Base-by-base conservation (phyloP, 768 basidiomycete species). In the Myochromella boudieri region DNA sequence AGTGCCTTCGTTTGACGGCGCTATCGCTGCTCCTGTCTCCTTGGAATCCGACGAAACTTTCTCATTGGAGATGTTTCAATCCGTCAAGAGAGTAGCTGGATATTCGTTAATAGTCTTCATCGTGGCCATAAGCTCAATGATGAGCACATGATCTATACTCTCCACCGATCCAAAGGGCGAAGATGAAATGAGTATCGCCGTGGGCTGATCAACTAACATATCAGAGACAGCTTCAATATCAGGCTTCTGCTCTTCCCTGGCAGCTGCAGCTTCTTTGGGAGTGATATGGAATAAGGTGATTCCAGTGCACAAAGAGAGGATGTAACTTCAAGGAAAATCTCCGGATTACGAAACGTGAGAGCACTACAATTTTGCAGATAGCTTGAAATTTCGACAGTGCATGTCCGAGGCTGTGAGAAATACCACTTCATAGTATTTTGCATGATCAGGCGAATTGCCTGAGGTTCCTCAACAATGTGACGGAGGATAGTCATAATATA, bases 401-500 rank as follows among this genome's bases (percentile, higher is more conserved):
- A 81, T 10, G 81, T 76, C 25, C 91, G 83, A 25, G 88, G 76
- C 51, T 86, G 84, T 3, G 77, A 68, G 57, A 97, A 85, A 69
- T 87, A 93, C 2, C 84, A 79, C 56, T 82, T 87, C 58, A 98
- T 77, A 49, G 91, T 87, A 52, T 88, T 84, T 18, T 80, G 80
- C 82, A 99, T 94, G 55, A 91, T 75, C 8, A 70, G 71, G 46
- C 81, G 77, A 33, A 98, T 62, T 6, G 76, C 77, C 2, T 68
- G 60, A 2, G 74, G 58, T 53, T 94, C 91, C 66, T 99, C 97
- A 39, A 95, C 81, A 42, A 91, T 68, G 60, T 99, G 97, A 6
- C 97, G 86, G n/a, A 97, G 72, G 51, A 97, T 87, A 58, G 87
- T 88, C 32, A 85, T 83, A 44, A 93, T 79, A 63, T 93, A 91